A percentile compares a stretch with the other conserved stretches of the same genome.
Evolutionary conservation across 2,329 filamentous ascomycete species (phyloP).

Genomic region (Corynespora cassiicola): DNA sequence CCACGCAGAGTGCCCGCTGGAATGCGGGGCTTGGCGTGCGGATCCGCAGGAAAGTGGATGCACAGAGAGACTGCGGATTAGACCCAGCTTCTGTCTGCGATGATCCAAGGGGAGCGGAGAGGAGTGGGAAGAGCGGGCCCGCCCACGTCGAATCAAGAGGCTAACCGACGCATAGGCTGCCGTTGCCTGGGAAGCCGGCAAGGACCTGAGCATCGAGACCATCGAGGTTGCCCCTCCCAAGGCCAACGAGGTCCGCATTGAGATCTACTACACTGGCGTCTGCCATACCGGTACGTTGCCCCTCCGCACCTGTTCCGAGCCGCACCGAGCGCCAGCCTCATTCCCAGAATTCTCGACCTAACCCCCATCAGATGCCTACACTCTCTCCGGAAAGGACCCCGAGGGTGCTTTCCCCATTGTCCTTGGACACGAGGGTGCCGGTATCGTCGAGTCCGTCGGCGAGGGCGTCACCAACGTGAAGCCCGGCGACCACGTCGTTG

Average conservation of each 20-base stretch:
- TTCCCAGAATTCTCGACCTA: not conserved
- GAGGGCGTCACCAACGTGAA: conserved; percentile 96
- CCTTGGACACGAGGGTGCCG: conserved; percentile 51
- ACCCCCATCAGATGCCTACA: conserved; percentile 64
- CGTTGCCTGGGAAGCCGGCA: conserved; percentile 95
- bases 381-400: conserved; percentile 80
- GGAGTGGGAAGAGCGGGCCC: conserved; percentile 6
- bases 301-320: too few relatives aligned
- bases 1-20: conserved; percentile 1
- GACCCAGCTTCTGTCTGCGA: conserved; percentile 8
- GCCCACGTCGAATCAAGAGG: conserved; percentile 13
- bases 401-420: conserved; percentile 67
- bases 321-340: too few relatives aligned
- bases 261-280: conserved; percentile 97
- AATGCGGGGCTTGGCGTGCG: conserved; percentile 29
- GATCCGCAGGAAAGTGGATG: conserved; percentile 29
- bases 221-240: conserved; percentile 88
- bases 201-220: conserved; percentile 87
- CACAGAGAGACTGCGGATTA: not conserved
- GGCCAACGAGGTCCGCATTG: conserved; percentile 93
- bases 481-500: conserved; percentile 82
- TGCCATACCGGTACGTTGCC: conserved; percentile 83
- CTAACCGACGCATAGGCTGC: conserved; percentile 68
- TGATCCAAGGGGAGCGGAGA: conserved; percentile 11
- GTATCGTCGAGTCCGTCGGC: conserved; percentile 66